Conservation (phyloP, 805 yeast genomes). For the Kuraishia borneana region DNA sequence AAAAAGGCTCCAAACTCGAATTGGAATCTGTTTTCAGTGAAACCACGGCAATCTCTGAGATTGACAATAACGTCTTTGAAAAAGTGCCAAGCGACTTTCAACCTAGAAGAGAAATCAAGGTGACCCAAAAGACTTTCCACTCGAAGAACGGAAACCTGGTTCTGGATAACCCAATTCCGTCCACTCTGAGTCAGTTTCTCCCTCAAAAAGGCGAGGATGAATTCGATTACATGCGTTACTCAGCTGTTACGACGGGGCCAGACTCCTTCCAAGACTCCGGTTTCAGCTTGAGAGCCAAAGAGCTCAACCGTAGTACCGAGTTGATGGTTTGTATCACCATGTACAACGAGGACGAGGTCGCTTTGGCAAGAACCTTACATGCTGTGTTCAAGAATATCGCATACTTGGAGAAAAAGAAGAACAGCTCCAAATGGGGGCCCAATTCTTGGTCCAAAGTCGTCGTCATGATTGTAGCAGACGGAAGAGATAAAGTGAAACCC, state of each 20-base stretch:
- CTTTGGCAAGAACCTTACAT: slow-evolving; percentile 75
- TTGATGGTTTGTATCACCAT: slow-evolving; percentile 78
- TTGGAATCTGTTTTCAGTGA: background rate
- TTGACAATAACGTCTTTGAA: slow-evolving; percentile 20
- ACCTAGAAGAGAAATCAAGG: slow-evolving; percentile 24
- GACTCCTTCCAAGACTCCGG: slow-evolving; percentile 74
- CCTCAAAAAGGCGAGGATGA: slow-evolving; percentile 88
- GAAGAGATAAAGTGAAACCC: slow-evolving; percentile 78
- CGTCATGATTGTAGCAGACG: slow-evolving; percentile 86
- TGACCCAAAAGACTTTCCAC: slow-evolving; percentile 50
- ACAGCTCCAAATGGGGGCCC: slow-evolving; percentile 87
- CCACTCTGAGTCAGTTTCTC: slow-evolving; percentile 71
- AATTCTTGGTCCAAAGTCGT: slow-evolving; percentile 97
- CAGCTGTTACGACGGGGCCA: slow-evolving; percentile 93
- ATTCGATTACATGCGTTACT: slow-evolving; percentile 90
- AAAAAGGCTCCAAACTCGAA: background rate
- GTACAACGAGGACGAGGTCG: slow-evolving; percentile 80
- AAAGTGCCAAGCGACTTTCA: slow-evolving; percentile 19
- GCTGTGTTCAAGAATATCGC: slow-evolving; percentile 89
- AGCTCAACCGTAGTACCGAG: slow-evolving; percentile 85
- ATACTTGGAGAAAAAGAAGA: slow-evolving; percentile 70
- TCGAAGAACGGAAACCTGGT: slow-evolving; percentile 76
- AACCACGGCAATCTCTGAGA: background rate
- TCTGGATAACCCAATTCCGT: slow-evolving; percentile 89
- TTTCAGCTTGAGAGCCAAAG: slow-evolving; percentile 77